Conservation (phyloP, 106 monocot genomes). For the Ottelia alismoides region DNA sequence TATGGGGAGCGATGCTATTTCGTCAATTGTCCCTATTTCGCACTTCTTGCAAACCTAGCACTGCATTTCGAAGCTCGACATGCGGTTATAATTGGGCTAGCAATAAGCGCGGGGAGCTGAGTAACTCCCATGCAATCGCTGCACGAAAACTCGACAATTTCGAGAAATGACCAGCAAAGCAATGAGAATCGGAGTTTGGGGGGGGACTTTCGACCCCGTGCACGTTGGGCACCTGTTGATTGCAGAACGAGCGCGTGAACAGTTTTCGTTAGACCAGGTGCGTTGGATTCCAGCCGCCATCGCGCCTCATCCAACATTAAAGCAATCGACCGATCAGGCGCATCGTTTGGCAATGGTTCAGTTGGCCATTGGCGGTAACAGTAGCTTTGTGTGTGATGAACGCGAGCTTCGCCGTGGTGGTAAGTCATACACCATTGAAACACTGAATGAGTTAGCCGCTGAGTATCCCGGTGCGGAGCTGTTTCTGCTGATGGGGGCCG, state of each 20-base stretch:
- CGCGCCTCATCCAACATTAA: not conserved
- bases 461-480: not conserved
- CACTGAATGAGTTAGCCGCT: not conserved
- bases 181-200: too few relatives aligned
- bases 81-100: too few relatives aligned
- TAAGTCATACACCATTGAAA: not conserved
- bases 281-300: not conserved
- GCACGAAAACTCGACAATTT: too few relatives aligned
- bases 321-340: not conserved
- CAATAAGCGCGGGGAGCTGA: too few relatives aligned
- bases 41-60: too few relatives aligned
- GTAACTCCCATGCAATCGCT: too few relatives aligned
- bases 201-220: not conserved
- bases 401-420: not conserved
- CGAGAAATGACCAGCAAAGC: too few relatives aligned
- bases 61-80: too few relatives aligned
- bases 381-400: not conserved
- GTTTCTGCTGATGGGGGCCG: not conserved
- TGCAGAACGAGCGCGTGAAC: not conserved
- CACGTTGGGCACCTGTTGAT: not conserved
- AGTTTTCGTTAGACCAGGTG: not conserved
- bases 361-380: not conserved
- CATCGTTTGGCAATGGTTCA: not conserved
- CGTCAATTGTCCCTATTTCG: too few relatives aligned
- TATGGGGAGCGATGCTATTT: too few relatives aligned